Percentiles rank a stretch among this genome's conserved stretches.
These are phyloP conservation scores for Lycium ferocissimum DNA, from an alignment of 257 asterid species.

Conservation along the genomic window DNA sequence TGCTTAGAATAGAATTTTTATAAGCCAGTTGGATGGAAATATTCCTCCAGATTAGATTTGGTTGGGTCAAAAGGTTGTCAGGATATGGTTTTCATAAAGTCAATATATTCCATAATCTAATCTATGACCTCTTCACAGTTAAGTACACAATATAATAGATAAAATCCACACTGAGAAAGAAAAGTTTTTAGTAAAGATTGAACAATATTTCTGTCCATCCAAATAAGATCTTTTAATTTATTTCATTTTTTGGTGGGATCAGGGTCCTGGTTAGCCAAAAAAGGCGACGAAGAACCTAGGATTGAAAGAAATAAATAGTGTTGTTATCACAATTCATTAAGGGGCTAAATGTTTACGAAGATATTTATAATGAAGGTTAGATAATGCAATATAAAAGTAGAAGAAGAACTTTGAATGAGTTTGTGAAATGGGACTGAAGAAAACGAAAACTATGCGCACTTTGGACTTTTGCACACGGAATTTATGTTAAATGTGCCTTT, in stretches of 20 bases:
- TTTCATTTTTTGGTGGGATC: not conserved
- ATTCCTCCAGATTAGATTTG: constrained; percentile 44
- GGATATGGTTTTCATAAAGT: constrained; percentile 33
- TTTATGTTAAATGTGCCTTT: constrained; percentile 29
- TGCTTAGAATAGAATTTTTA: constrained; percentile 20
- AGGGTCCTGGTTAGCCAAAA: not conserved
- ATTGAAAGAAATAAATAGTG: not conserved
- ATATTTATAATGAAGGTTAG: too few species aligned
- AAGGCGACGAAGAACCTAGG: not conserved
- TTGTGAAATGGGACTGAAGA: not conserved
- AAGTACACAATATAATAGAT: not conserved
- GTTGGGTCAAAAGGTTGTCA: constrained; percentile 43
- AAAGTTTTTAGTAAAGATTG: not conserved
- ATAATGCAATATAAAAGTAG: too few species aligned
- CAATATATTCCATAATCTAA: constrained; percentile 21
- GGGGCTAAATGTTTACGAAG: not conserved
- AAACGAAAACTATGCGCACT: not conserved
- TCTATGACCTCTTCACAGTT: not conserved
- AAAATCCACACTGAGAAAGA: too few species aligned
- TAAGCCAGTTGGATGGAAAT: constrained; percentile 34
- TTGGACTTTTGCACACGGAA: constrained; percentile 29
- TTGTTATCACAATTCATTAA: not conserved
- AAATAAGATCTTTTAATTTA: not conserved
- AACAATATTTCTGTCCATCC: not conserved
- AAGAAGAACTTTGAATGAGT: not conserved